Base-by-base conservation (phyloP, 805 yeast species). In the Ogataea ganodermae region DNA sequence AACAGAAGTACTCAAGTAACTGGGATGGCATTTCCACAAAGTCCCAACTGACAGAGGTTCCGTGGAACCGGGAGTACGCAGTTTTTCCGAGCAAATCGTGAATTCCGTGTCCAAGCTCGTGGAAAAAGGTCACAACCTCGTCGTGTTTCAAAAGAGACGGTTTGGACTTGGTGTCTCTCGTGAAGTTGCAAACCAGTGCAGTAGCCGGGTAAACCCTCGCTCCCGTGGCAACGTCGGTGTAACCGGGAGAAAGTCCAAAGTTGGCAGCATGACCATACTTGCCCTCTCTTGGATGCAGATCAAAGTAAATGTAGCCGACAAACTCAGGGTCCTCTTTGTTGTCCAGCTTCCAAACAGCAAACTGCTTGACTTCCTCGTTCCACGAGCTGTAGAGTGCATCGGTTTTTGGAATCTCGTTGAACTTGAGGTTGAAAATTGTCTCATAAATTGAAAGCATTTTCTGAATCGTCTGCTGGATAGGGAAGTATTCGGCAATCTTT, bases 21-120 rank as follows among this genome's bases (percentile, higher is more conserved):
- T 89, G 96, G 1, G 96, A 88, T 22, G 96, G 96, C 49, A 92
- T 88, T 67, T 89, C 96, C 42, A 89, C 96, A 68, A 89, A 89
- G 68, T 89, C 96, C 77, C 94, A 76, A 31, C 86, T 81, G 37
- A 86, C 92, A 32, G 78, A 72, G 24, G 91, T 83, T 18, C 96
- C 96, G 60, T 81, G 85, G 68, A 87, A 88, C 52, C 84, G 74
- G 2, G 85, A 74, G 55, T 78, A 81, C 48, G 70, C 71, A 22
- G 91, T 84, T 51, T 76, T 72, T 9, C 91, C 87, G 46, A 88
- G 74, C 40, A 87, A 68, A 55, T 81, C 85, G 66, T 89, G 96
- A 48, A 89, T 84, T 47, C 95, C 96, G 61, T 89, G 96, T 21
- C 96, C 96, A 54, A 88, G 74, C 66, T 89, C 96, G 62, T 89